Conservation (phyloP, 2,329 filamentous ascomycete genomes). For the Fusarium globosum region DNA sequence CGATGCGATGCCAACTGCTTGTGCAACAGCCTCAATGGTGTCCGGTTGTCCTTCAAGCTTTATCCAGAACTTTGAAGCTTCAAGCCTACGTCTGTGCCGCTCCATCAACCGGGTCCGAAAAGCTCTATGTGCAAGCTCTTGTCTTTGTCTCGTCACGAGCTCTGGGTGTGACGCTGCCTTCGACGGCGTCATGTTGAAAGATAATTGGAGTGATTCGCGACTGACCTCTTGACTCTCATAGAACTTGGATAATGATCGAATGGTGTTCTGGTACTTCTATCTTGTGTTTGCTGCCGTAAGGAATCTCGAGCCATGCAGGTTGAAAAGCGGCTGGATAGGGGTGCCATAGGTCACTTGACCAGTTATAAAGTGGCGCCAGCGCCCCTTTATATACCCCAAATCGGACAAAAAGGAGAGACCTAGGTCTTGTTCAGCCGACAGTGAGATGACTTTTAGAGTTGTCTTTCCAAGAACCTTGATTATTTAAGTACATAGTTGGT, state of each 20-base stretch:
- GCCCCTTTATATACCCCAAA: not conserved
- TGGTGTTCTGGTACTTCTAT: not conserved
- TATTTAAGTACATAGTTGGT: not conserved
- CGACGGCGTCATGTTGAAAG: no score
- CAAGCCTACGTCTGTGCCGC: not conserved
- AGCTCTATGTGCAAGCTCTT: no score
- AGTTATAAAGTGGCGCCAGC: not conserved
- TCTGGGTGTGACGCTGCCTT: no score
- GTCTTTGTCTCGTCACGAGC: no score
- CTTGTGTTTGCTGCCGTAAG: not conserved
- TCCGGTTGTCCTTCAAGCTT: not conserved
- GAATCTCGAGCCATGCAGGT: not conserved
- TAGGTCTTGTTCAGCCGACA: rapidly evolving
- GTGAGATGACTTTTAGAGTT: rapidly evolving
- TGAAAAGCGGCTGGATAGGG: not conserved
- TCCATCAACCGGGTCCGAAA: no score
- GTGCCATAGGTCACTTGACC: rapidly evolving
- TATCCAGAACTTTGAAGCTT: not conserved
- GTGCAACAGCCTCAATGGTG: not conserved
- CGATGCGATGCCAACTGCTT: not conserved
- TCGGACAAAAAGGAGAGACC: rapidly evolving
- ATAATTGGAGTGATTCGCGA: no score
- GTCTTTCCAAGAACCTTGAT: not conserved
- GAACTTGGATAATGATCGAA: not conserved
- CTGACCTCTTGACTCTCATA: not conserved